Evolutionary conservation across 2,329 filamentous ascomycete genomes (phyloP).

Genomic region (Colletotrichum navitas): DNA sequence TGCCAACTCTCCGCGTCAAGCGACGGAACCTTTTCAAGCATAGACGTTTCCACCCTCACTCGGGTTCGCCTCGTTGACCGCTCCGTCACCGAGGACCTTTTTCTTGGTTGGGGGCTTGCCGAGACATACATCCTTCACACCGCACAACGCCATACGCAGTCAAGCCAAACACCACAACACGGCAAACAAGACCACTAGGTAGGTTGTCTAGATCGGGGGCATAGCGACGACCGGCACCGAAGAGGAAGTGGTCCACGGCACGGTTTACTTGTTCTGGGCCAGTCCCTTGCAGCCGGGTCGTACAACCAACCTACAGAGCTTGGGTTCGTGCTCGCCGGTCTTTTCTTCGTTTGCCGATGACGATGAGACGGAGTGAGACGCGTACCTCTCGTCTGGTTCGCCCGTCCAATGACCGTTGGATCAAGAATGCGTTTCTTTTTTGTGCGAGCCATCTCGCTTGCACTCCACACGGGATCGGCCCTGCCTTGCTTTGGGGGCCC

Average conservation of each 20-base stretch:
- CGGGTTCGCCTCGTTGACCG: constrained; percentile 9
- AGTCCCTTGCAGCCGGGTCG: constrained; percentile 32
- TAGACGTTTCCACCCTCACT: not conserved
- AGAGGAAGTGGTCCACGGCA: not conserved
- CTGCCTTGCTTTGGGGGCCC: constrained; percentile 33
- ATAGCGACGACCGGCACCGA: constrained; percentile 11
- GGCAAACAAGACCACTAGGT: not conserved
- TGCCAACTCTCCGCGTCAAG: not conserved
- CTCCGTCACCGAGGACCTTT: constrained; percentile 33
- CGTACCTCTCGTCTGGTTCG: not conserved
- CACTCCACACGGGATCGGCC: not conserved
- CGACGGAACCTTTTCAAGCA: not conserved
- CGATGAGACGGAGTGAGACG: not conserved
- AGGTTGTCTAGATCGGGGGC: constrained; percentile 2
- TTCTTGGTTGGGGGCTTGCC: not conserved
- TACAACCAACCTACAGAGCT: not conserved
- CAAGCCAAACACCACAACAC: not conserved
- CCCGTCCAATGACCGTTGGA: not conserved
- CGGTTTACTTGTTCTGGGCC: constrained; percentile 21
- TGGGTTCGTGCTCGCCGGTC: constrained; percentile 3
- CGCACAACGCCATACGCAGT: constrained; percentile 17
- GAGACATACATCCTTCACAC: constrained; percentile 2
- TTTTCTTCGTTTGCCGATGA: not conserved
- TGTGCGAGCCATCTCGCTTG: constrained; percentile 22
- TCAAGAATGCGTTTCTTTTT: not conserved